These are phyloP conservation scores for Fusarium burgessii DNA, from an alignment of 2,329 filamentous ascomycete species.

Conservation along the genomic window DNA sequence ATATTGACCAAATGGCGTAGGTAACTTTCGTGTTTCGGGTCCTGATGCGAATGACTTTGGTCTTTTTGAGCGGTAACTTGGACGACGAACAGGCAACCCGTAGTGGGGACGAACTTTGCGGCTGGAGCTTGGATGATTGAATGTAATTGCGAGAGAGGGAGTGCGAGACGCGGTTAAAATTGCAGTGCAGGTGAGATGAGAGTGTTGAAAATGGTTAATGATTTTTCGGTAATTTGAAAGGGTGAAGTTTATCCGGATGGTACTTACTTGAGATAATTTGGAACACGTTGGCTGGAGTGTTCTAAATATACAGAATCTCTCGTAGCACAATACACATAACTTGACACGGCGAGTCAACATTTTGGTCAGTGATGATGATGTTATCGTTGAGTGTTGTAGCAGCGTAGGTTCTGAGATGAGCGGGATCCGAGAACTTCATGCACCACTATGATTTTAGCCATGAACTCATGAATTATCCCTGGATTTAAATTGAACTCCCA, in stretches of 20 bases:
- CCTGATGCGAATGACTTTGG: accelerated
- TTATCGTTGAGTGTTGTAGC: too few species aligned
- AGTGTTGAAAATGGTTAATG: too few species aligned
- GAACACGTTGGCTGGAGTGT: too few species aligned
- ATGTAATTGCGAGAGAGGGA: accelerated
- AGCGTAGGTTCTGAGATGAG: accelerated
- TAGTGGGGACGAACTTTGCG: neutral
- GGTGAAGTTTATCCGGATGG: too few species aligned
- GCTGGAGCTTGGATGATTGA: neutral
- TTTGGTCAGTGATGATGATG: too few species aligned
- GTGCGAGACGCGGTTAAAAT: too few species aligned
- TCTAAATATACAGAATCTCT: too few species aligned
- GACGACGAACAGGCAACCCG: accelerated
- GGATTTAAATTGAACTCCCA: accelerated
- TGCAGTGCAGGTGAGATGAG: too few species aligned
- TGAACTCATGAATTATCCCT: accelerated
- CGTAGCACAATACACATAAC: too few species aligned
- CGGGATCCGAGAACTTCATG: accelerated
- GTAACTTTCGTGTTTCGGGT: accelerated
- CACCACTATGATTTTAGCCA: accelerated
- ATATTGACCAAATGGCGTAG: accelerated
- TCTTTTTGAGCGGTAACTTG: accelerated
- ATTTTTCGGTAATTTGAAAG: too few species aligned
- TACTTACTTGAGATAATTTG: too few species aligned
- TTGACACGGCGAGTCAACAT: too few species aligned